Evolutionary conservation across 441 rosid genomes (phyloP).

Genomic region (Pelargonium citronellum): DNA sequence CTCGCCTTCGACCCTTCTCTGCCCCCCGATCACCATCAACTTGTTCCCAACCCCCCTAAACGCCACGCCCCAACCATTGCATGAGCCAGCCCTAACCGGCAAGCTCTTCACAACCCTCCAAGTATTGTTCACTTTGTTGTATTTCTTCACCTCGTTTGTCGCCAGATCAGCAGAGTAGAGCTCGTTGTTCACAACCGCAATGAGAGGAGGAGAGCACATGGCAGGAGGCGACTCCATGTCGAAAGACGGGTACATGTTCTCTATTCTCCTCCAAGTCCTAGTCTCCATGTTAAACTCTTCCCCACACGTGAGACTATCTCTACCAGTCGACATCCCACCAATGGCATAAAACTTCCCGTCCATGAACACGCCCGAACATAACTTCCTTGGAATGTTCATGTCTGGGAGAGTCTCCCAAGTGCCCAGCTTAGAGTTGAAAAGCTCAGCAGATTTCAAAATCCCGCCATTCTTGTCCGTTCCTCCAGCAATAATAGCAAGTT

Average conservation of each 20-base stretch:
- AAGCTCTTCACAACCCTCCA: constrained; percentile 40
- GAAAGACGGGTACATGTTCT: constrained; percentile 37
- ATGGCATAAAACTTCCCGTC: constrained; percentile 50
- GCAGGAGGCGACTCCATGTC: constrained; percentile 31
- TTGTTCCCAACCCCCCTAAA: constrained; percentile 44
- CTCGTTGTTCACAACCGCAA: constrained; percentile 34
- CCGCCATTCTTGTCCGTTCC: constrained; percentile 37
- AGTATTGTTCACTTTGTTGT: constrained; percentile 31
- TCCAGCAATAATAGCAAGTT: constrained; percentile 45
- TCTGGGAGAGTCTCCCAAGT: constrained; percentile 38
- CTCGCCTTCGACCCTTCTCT: constrained; percentile 27
- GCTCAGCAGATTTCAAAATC: constrained; percentile 39
- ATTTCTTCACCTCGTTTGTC: constrained; percentile 41
- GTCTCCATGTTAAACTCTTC: constrained; percentile 46
- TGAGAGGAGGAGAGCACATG: constrained; percentile 40
- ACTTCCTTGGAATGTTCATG: constrained; percentile 43
- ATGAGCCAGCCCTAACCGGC: constrained; percentile 40
- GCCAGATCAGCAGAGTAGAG: constrained; percentile 43
- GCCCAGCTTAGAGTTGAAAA: constrained; percentile 40
- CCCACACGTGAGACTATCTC: constrained; percentile 33
- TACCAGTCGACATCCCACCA: constrained; percentile 39
- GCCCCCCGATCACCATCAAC: constrained; percentile 46
- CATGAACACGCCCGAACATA: constrained; percentile 54
- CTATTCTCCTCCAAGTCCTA: constrained; percentile 43
- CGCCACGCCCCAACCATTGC: constrained; percentile 50